Conservation (phyloP, 108 stramenopile species). For the Nitzschia sp. region DNA sequence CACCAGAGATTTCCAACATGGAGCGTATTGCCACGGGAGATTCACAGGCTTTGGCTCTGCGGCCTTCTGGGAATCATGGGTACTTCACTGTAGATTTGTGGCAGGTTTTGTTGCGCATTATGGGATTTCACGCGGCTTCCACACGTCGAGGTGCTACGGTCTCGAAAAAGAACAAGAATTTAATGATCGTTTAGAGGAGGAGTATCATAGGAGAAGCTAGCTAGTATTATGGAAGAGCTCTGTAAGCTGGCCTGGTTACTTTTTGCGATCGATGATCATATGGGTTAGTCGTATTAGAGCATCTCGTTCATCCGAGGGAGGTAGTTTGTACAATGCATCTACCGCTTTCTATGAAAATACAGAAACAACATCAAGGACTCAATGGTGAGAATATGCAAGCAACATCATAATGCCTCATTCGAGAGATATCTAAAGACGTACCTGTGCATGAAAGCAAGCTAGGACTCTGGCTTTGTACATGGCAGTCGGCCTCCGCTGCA, state of each 20-base stretch:
- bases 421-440: slow-evolving; percentile 22
- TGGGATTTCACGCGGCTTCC: slow-evolving; percentile 42
- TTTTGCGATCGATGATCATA: slow-evolving; percentile 89
- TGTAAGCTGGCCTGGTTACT: slow-evolving; percentile 43
- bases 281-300: slow-evolving; percentile 86
- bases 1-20: background rate
- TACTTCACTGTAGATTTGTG: slow-evolving; percentile 50
- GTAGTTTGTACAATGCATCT: slow-evolving; percentile 83
- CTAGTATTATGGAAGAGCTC: too few relatives aligned
- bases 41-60: slow-evolving; percentile 39
- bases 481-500: slow-evolving; percentile 78
- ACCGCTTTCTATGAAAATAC: slow-evolving; percentile 66
- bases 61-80: slow-evolving; percentile 35
- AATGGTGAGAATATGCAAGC: background rate
- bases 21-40: slow-evolving; percentile 44
- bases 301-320: slow-evolving; percentile 84
- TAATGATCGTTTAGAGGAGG: slow-evolving; percentile 29
- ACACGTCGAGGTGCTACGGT: slow-evolving; percentile 23
- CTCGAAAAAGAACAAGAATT: slow-evolving; percentile 14
- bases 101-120: slow-evolving; percentile 56
- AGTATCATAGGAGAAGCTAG: too few relatives aligned
- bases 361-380: background rate
- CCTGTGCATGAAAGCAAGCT: slow-evolving; percentile 90
- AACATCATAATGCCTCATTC: background rate
- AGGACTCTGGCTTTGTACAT: slow-evolving; percentile 87